Evolutionary conservation across 495 filamentous ascomycete genomes (phyloP).

Genomic region (Aspergillus nanangensis): DNA sequence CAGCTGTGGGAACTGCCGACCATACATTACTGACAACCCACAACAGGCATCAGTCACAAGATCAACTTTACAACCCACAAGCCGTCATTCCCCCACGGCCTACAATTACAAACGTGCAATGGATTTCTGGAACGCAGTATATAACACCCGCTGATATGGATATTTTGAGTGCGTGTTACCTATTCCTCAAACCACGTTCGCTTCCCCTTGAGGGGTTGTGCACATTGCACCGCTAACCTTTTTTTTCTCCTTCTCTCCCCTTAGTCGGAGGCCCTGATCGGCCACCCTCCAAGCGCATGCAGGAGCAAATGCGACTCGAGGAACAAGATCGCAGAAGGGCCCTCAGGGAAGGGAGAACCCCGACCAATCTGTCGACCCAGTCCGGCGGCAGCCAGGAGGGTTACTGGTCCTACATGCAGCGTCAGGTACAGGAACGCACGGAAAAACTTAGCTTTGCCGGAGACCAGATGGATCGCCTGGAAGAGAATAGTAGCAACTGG

Average conservation of each 20-base stretch:
- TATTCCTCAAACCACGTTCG: too few species aligned
- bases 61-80: constrained; percentile 73
- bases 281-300: constrained; percentile 74
- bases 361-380: constrained; percentile 17
- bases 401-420: constrained; percentile 68
- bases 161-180: constrained; percentile 53
- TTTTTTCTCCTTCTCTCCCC: background rate
- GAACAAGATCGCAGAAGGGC: constrained; percentile 53
- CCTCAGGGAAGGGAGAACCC: constrained; percentile 28
- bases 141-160: constrained; percentile 89
- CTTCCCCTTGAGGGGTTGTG: too few species aligned
- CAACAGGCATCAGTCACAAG: constrained; percentile 48
- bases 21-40: constrained; percentile 27
- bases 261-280: constrained; percentile 78
- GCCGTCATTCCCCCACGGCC: constrained; percentile 71
- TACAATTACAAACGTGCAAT: constrained; percentile 94
- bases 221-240: too few species aligned
- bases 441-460: constrained; percentile 78
- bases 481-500: constrained; percentile 75
- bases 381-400: constrained; percentile 41
- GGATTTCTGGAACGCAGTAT: constrained; percentile 94
- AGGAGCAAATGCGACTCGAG: constrained; percentile 57
- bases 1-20: too few species aligned
- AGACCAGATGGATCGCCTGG: constrained; percentile 76
- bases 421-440: constrained; percentile 83